Conservation (phyloP, 164 flowering plant genomes). For the Protea cynaroides region DNA sequence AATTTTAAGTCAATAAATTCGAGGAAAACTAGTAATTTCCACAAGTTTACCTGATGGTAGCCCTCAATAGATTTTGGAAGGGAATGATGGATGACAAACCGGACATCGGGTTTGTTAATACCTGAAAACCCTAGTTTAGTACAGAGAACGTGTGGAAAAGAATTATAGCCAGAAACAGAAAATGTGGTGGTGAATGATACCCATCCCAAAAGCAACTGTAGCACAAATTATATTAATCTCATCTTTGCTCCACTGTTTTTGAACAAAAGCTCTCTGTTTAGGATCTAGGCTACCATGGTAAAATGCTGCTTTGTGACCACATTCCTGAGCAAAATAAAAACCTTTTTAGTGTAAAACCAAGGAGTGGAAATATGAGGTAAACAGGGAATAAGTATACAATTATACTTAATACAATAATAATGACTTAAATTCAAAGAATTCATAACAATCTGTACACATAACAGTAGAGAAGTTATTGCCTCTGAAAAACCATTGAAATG, state of each 20-base stretch:
- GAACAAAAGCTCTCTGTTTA: slow-evolving; percentile 63
- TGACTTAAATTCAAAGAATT: too few species aligned
- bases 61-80: slow-evolving; percentile 99
- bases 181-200: slow-evolving; percentile 32
- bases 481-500: too few species aligned
- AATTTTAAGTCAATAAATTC: background rate
- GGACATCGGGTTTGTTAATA: slow-evolving; percentile 96
- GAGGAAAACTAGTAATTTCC: background rate
- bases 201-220: slow-evolving; percentile 99
- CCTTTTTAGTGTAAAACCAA: background rate
- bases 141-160: slow-evolving; percentile 2
- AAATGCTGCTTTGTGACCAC: slow-evolving; percentile 91
- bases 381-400: background rate
- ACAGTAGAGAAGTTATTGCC: too few species aligned
- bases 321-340: slow-evolving; percentile 46
- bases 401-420: too few species aligned
- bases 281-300: slow-evolving; percentile 98
- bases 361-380: background rate
- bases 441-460: too few species aligned
- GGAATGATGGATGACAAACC: slow-evolving; percentile 97
- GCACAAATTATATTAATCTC: slow-evolving; percentile 95
- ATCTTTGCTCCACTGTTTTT: slow-evolving; percentile 98
- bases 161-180: background rate
- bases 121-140: slow-evolving; percentile 45
- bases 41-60: slow-evolving; percentile 77